Conservation (phyloP, 106 monocot genomes). For the Phalaenopsis aphrodite region DNA sequence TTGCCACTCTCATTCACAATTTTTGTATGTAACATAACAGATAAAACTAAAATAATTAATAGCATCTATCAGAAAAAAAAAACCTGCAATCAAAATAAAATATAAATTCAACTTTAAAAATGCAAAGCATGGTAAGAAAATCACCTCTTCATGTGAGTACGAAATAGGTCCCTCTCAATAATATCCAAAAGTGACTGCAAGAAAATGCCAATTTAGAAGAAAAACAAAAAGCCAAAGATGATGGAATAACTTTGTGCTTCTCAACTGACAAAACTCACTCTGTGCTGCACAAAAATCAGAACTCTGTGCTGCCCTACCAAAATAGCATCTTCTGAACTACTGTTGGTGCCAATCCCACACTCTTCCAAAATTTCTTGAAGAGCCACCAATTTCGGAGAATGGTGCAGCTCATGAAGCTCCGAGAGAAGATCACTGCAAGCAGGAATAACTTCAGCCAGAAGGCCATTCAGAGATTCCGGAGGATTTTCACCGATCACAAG, state of each 20-base stretch:
- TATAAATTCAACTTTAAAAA: not conserved
- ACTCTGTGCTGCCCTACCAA: constrained; percentile 76
- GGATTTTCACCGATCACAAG: constrained; percentile 82
- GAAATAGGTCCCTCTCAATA: constrained; percentile 87
- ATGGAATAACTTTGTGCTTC: constrained; percentile 55
- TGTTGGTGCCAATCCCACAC: constrained; percentile 79
- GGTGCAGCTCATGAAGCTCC: constrained; percentile 74
- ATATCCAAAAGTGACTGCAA: constrained; percentile 85
- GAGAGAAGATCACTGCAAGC: constrained; percentile 32
- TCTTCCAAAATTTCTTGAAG: constrained; percentile 94
- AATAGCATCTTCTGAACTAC: constrained; percentile 32
- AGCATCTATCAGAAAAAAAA: not conserved
- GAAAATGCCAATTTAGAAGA: not conserved
- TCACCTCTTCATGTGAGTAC: constrained; percentile 87
- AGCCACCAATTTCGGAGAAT: constrained; percentile 94
- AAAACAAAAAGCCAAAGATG: not conserved
- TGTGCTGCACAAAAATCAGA: constrained; percentile 89
- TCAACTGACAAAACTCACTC: constrained; percentile 45
- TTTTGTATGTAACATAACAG: not conserved
- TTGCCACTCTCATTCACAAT: not conserved
- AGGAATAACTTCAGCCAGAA: constrained; percentile 47
- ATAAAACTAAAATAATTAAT: not conserved
- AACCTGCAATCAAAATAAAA: too few relatives aligned
- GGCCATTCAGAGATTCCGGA: constrained; percentile 29
- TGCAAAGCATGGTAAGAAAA: not conserved